Evolutionary conservation across 192 early-diverging fungal species (phyloP), one percentile per base, ranked within the genome.

Genomic region (Backusella morwellensis): DNA sequence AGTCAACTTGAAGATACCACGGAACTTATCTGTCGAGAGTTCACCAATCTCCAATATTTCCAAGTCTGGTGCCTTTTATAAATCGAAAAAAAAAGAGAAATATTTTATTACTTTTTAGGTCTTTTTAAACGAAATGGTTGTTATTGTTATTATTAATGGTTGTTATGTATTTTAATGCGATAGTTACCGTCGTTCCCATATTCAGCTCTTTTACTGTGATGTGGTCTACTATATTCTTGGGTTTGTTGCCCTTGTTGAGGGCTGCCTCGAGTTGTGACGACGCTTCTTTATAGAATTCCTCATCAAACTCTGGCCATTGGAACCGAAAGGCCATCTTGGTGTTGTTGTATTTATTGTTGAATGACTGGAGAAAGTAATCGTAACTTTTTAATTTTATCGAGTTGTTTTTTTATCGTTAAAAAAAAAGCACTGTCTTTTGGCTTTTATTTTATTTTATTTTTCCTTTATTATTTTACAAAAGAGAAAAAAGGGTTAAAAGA

Each of bases 1-100:
- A 40, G 88, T 90, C 81, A 99, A 88, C 71, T 96, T 95, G 85
- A 99, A 99, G 74, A 99, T 96, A 6, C 92, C 98, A 54, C 95
- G 90, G 83, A 99, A 99, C 42, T 93, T 89, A 77, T 99, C 97
- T 63, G 92, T 91, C 21, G 93, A 91, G 26, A 99, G 87, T 74
- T 99, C 98, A 42, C 96, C 93, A 78, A 99, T 98, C 68, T 99
- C 98, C 26, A 99, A 84, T 78, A 99, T 97, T 75, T 99, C 98
- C 42, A 99, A 86, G 63, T 98, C 97, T 12, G 98, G 98, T 21
- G 98, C 92, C 88, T 95, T 50, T 50, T 32, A 54, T 63, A 63
- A 63, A 63, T 29, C 52, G 21, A 54, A 54, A 54, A 21, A 21
- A 23, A 63, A 59, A 59, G n/a, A 21, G 23, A 63, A 12, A 50